Conservation (phyloP, 164 flowering plant species). For the Saururus chinensis region DNA sequence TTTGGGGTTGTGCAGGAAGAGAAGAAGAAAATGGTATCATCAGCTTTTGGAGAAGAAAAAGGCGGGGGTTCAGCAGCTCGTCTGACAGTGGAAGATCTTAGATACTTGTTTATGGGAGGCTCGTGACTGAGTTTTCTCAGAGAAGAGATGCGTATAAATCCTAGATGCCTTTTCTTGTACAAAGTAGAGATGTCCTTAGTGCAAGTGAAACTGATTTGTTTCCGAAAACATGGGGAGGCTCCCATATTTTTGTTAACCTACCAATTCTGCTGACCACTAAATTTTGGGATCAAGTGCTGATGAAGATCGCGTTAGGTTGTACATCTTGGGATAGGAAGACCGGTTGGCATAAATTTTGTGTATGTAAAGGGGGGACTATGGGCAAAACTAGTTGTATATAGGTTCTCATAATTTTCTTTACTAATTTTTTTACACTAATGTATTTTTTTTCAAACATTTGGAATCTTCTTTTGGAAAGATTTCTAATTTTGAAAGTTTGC, state of each 20-base stretch:
- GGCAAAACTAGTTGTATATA: background rate
- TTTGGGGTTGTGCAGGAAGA: conserved; percentile 53
- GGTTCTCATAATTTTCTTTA: background rate
- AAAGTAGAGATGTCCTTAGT: background rate
- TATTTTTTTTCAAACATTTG: too few species aligned
- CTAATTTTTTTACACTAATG: too few species aligned
- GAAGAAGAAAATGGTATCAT: conserved; percentile 91
- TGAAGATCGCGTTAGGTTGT: background rate
- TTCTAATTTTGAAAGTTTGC: too few species aligned
- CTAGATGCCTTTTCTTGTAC: background rate
- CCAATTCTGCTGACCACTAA: background rate
- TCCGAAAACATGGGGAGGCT: background rate
- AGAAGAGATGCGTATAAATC: background rate
- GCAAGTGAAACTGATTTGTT: background rate
- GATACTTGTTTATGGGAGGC: conserved; percentile 52
- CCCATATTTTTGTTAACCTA: background rate
- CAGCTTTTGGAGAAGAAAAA: conserved; percentile 93
- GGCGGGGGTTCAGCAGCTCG: conserved; percentile 45
- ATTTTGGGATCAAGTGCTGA: background rate
- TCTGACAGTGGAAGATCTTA: conserved; percentile 77
- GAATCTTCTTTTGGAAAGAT: background rate
- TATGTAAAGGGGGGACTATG: background rate
- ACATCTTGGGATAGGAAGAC: background rate
- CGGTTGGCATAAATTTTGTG: background rate
- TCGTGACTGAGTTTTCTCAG: too few species aligned